These are phyloP conservation scores for Didymella keratinophila DNA, from an alignment of 2,329 filamentous ascomycete species.

Conservation along the genomic window DNA sequence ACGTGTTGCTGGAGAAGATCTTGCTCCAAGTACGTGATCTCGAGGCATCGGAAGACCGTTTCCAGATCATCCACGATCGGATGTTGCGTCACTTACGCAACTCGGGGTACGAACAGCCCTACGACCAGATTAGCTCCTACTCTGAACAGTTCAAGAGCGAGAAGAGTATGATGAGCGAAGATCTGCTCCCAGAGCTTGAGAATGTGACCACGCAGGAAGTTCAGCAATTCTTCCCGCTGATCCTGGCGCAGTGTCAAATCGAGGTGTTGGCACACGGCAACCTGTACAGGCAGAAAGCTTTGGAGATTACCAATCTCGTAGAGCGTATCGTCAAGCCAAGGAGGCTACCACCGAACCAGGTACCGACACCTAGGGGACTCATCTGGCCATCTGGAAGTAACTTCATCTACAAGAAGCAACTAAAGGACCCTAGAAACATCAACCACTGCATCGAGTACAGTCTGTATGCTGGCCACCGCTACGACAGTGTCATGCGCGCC, in stretches of 20 bases:
- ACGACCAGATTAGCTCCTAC: slow-evolving; percentile 85
- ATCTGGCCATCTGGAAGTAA: slow-evolving; percentile 82
- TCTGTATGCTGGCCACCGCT: slow-evolving; percentile 53
- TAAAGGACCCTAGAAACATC: slow-evolving; percentile 88
- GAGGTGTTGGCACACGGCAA: slow-evolving; percentile 92
- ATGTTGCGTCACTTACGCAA: slow-evolving; percentile 80
- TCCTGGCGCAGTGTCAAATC: slow-evolving; percentile 84
- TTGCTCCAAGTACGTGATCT: slow-evolving; percentile 83
- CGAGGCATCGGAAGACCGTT: slow-evolving; percentile 82
- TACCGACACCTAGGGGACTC: slow-evolving; percentile 79
- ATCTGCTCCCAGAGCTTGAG: slow-evolving; percentile 78
- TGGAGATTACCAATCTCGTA: slow-evolving; percentile 83
- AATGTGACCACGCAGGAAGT: slow-evolving; percentile 77
- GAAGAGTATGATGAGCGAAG: slow-evolving; percentile 78
- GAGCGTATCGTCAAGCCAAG: slow-evolving; percentile 79
- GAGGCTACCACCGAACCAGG: slow-evolving; percentile 76
- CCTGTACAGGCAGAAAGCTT: slow-evolving; percentile 89
- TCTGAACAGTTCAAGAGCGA: slow-evolving; percentile 81
- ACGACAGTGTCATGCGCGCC: slow-evolving; percentile 74
- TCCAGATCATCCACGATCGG: slow-evolving; percentile 89
- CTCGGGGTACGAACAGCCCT: slow-evolving; percentile 86
- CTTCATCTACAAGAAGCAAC: slow-evolving; percentile 78
- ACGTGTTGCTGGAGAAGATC: slow-evolving; percentile 89
- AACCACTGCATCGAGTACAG: slow-evolving; percentile 62
- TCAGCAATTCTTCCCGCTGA: slow-evolving; percentile 77